Conservation (phyloP, 495 filamentous ascomycete genomes). For the Daldinia concentrica region DNA sequence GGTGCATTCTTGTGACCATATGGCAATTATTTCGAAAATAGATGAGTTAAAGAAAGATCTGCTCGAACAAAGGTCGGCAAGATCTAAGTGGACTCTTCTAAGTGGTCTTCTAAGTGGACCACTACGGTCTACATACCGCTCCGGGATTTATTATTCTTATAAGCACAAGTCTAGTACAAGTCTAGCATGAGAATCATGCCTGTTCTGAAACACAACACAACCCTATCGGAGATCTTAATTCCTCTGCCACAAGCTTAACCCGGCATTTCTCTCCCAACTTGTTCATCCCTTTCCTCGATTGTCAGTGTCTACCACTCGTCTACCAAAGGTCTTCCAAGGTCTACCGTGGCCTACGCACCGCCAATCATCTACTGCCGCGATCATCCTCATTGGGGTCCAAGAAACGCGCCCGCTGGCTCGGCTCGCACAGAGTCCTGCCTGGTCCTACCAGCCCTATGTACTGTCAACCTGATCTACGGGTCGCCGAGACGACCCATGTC, state of each 20-base stretch:
- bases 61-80: constrained; percentile 18
- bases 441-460: constrained; percentile 36
- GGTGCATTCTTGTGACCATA: constrained; percentile 29
- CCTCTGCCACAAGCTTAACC: constrained; percentile 29
- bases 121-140: constrained; percentile 1
- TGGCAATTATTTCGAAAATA: constrained; percentile 17
- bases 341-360: constrained; percentile 27
- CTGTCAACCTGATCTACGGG: constrained; percentile 25
- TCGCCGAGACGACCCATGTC: constrained; percentile 41
- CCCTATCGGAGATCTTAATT: constrained; percentile 45
- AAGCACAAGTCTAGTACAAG: not conserved
- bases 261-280: constrained; percentile 24
- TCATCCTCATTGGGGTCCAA: constrained; percentile 19
- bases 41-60: constrained; percentile 16
- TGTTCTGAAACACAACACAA: constrained; percentile 42
- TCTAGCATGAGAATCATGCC: constrained; percentile 40
- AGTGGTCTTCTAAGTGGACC: not conserved
- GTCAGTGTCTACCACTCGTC: not conserved
- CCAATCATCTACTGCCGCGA: constrained; percentile 47
- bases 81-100: constrained; percentile 15
- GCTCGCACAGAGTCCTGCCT: constrained; percentile 23
- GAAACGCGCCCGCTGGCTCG: constrained; percentile 34
- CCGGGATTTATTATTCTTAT: constrained; percentile 29
- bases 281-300: constrained; percentile 36
- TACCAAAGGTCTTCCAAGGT: constrained; percentile 4